Evolutionary conservation across 306 rosid species (phyloP), one percentile per base, ranked within the genome.

Genomic region (Castanea crenata): DNA sequence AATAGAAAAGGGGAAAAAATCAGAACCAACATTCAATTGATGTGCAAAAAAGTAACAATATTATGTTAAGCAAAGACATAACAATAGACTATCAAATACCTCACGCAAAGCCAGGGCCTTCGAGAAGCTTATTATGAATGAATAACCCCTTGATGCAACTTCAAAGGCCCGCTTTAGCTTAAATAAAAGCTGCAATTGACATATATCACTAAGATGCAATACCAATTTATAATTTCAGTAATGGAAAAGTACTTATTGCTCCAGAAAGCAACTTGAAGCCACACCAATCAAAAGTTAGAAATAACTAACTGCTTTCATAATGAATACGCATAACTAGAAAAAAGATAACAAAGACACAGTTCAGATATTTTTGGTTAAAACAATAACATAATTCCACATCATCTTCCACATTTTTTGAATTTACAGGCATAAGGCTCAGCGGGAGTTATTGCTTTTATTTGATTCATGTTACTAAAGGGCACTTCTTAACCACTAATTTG

Each of bases 111-210:
- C 87, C 87, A 95, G 77, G 54, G 94, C 90, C 89, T 95, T 91
- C 16, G 99, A 93, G 86, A 95, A 93, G 91, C 91, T 89, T 85
- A 93, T 91, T 80, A 95, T 93, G 92, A 93, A 95, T 21, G 92
- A 80, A 88, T 89, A 93, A 76, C 99, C 99, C 76, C 98, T 91
- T 71, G 97, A 86, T 67, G 99, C 94, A 86, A 87, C 99, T 89
- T 93, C 99, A 82, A 90, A 81, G 57, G 93, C 92, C 25, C 97
- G 97, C 62, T 86, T 88, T 80, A 95, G 94, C 94, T 93, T 93
- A 90, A 95, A 91, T 78, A 95, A 81, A 69, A 95, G 92, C 99
- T 95, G 88, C 82, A 88, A 84, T 85, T 76, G 80, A 73, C 81
- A 80, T 46, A 74, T 74, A 74, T 15, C 31, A 23, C 14, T 73